phyloP scores from a whole-genome alignment of 1,284 basidiomycete species.

The Cutaneotrichosporon sp. region DNA sequence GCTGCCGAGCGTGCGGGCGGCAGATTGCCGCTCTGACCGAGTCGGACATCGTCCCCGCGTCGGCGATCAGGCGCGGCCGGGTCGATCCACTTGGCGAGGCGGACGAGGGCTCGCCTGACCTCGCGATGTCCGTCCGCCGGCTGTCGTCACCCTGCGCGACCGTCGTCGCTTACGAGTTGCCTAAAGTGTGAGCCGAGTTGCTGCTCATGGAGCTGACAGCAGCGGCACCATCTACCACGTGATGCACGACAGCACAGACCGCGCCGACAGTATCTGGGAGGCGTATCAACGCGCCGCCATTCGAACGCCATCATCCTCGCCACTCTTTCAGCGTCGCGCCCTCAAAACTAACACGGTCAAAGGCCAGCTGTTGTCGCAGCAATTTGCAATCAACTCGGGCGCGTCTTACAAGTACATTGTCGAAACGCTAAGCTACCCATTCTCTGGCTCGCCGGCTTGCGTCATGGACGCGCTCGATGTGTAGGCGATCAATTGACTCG shows the following conservation, averaged over 20 bases:
- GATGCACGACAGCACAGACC: slow-evolving; percentile 12
- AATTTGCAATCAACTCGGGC: slow-evolving; percentile 50
- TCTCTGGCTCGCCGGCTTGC: slow-evolving; percentile 40
- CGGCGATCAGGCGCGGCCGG: background rate
- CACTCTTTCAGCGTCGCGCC: slow-evolving; percentile 42
- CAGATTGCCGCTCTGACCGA: slow-evolving; percentile 7
- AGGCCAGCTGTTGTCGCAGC: slow-evolving; percentile 41
- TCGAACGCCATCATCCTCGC: slow-evolving; percentile 16
- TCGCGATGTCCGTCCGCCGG: slow-evolving; percentile 9
- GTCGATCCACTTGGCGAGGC: slow-evolving; percentile 13
- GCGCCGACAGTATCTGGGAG: slow-evolving; percentile 35
- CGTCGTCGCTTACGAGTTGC: slow-evolving; percentile 22
- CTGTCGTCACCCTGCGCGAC: slow-evolving; percentile 2
- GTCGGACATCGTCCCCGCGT: slow-evolving; percentile 15
- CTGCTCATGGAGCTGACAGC: no score
- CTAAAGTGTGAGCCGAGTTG: no score
- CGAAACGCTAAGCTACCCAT: slow-evolving; percentile 39
- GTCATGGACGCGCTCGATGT: slow-evolving; percentile 33
- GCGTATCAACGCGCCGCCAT: slow-evolving; percentile 39
- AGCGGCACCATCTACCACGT: slow-evolving; percentile 42
- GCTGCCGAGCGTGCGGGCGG: slow-evolving; percentile 20
- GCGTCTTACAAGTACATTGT: slow-evolving; percentile 50
- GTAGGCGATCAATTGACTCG: slow-evolving; percentile 28
- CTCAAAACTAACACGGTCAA: slow-evolving; percentile 27
- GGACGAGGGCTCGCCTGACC: background rate